Percentiles rank a stretch among this genome's conserved stretches.
Evolutionary conservation across 805 yeast species (phyloP).

Genomic region (Grigorovia jiainica): DNA sequence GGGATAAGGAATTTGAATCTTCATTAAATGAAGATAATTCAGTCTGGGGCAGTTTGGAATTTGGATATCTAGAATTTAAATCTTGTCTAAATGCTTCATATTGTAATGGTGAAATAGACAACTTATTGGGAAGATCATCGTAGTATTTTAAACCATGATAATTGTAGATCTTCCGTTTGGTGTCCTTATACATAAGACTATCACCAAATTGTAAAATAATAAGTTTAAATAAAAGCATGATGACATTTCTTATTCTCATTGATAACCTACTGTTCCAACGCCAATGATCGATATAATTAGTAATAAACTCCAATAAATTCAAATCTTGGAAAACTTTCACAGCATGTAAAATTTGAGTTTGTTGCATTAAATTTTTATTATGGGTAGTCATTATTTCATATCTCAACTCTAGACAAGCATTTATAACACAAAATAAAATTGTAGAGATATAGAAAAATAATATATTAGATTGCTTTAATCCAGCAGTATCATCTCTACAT

Average conservation of each 20-base stretch:
- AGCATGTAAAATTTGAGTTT: conserved; percentile 4
- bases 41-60: conserved; percentile 45
- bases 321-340: conserved; percentile 11
- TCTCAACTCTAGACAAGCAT: conserved; percentile 14
- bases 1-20: conserved; percentile 46
- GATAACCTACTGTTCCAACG: conserved; percentile 41
- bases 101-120: conserved; percentile 71
- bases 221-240: conserved; percentile 44
- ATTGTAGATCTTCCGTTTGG: conserved; percentile 39
- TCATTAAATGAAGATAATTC: conserved; percentile 38
- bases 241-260: conserved; percentile 47
- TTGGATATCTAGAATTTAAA: conserved; percentile 64
- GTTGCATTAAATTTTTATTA: conserved; percentile 3
- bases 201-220: conserved; percentile 58
- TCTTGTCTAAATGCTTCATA: conserved; percentile 75
- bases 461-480: conserved; percentile 13
- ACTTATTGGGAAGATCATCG: conserved; percentile 19
- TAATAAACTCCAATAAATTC: conserved; percentile 35
- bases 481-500: conserved; percentile 18
- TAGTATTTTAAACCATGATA: conserved; percentile 30
- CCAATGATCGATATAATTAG: conserved; percentile 54
- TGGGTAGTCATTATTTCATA: not conserved
- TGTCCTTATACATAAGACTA: conserved; percentile 27
- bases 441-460: conserved; percentile 21
- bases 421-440: conserved; percentile 16